A percentile compares a stretch with the other conserved stretches of the same genome.
These are phyloP conservation scores for Thymus mandschuricus DNA, from an alignment of 257 asterid genomes.

Conservation along the genomic window DNA sequence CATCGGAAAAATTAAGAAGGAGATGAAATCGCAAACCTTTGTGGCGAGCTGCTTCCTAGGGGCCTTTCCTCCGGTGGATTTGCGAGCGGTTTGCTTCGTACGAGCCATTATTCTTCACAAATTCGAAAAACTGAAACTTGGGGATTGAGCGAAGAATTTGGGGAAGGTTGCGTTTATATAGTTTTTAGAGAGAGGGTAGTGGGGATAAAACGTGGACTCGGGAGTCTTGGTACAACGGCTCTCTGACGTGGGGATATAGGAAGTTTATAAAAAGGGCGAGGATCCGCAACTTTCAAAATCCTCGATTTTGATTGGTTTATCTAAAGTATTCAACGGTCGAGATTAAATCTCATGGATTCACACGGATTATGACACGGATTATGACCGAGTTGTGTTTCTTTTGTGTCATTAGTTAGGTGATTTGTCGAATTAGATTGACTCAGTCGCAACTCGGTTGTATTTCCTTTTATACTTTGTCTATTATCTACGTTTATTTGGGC, in stretches of 20 bases:
- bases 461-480: no score
- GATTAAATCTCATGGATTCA: slow-evolving; percentile 28
- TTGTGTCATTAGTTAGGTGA: slow-evolving; percentile 16
- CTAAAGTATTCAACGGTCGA: background rate
- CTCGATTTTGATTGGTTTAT: slow-evolving; percentile 31
- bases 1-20: no score
- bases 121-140: background rate
- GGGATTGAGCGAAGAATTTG: background rate
- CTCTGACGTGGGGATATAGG: background rate
- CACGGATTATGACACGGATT: slow-evolving; percentile 52
- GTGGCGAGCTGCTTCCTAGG: slow-evolving; percentile 78
- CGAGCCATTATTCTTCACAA: slow-evolving; percentile 57
- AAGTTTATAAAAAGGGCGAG: background rate
- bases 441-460: no score
- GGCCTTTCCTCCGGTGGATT: slow-evolving; percentile 73
- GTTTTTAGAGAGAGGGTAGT: background rate
- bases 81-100: slow-evolving; percentile 78
- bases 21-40: slow-evolving; percentile 42
- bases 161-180: slow-evolving; percentile 16
- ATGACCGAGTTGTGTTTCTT: slow-evolving; percentile 52
- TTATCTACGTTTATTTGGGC: no score
- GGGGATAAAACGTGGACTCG: slow-evolving; percentile 22
- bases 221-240: slow-evolving; percentile 27
- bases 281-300: slow-evolving; percentile 29
- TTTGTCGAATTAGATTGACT: no score